Percentiles rank a stretch among this genome's conserved stretches.
Conservation (phyloP, 1,284 basidiomycete genomes). For the Dichomitus squalens region DNA sequence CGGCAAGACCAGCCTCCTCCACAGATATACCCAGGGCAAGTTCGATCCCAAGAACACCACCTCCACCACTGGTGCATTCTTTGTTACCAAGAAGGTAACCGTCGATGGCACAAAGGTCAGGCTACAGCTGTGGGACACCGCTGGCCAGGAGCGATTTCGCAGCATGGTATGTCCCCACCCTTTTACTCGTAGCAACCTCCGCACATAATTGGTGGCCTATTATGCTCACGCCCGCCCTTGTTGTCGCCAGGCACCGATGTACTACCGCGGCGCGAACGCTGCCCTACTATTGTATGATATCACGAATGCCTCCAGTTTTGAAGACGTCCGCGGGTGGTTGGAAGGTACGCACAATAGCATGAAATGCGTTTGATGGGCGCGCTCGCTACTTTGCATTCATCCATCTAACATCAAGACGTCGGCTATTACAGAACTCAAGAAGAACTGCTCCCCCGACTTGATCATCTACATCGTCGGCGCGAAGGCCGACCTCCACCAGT, state of each 20-base stretch:
- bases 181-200: slow-evolving; percentile 13
- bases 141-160: slow-evolving; percentile 96
- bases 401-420: neutral
- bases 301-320: slow-evolving; percentile 87
- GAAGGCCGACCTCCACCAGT: slow-evolving; percentile 77
- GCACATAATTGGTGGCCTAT: slow-evolving; percentile 3
- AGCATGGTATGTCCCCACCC: slow-evolving; percentile 71
- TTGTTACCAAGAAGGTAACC: slow-evolving; percentile 92
- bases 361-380: neutral
- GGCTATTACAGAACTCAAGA: slow-evolving; percentile 71
- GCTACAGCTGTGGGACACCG: slow-evolving; percentile 92
- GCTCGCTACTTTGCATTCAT: neutral
- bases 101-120: slow-evolving; percentile 89
- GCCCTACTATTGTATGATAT: slow-evolving; percentile 98
- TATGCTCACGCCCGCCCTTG: slow-evolving; percentile 11
- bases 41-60: slow-evolving; percentile 87
- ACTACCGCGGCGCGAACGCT: slow-evolving; percentile 97
- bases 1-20: slow-evolving; percentile 93
- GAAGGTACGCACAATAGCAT: slow-evolving; percentile 58
- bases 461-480: slow-evolving; percentile 93
- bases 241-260: slow-evolving; percentile 86
- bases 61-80: slow-evolving; percentile 93
- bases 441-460: slow-evolving; percentile 81
- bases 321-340: slow-evolving; percentile 92
- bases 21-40: slow-evolving; percentile 90